phyloP scores from a whole-genome alignment of 2,329 filamentous ascomycete genomes.

The Aspergillus brunneoviolaceus region DNA sequence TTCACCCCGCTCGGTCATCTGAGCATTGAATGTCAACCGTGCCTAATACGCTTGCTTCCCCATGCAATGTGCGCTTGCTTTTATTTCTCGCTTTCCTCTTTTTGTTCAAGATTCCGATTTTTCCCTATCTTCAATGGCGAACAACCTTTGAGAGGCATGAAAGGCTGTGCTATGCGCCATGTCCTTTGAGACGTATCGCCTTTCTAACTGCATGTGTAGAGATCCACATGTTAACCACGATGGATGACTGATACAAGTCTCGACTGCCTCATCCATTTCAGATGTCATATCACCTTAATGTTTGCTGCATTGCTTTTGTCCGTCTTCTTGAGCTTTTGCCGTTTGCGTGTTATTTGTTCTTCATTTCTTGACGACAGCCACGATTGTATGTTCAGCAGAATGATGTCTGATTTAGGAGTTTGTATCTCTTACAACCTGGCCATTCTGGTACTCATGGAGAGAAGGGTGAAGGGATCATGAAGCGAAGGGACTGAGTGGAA shows the following conservation, averaged over 20 bases:
- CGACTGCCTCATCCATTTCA: not conserved
- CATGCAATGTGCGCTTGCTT: not conserved
- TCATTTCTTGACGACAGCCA: constrained; percentile 21
- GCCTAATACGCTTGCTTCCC: not conserved
- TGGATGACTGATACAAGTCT: not conserved
- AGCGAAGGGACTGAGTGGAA: constrained; percentile 5
- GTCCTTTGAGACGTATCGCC: not conserved
- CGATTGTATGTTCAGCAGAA: constrained; percentile 15
- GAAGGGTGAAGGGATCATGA: not conserved
- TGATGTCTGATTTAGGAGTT: constrained; percentile 16
- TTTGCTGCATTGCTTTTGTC: constrained; percentile 13
- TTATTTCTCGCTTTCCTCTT: not conserved
- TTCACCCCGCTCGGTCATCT: constrained; percentile 36
- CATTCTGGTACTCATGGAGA: not conserved
- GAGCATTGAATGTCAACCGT: constrained; percentile 6
- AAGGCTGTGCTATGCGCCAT: not conserved
- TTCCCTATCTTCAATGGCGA: not conserved
- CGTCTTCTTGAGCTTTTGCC: constrained; percentile 18
- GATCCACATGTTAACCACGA: not conserved
- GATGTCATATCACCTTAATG: constrained; percentile 9
- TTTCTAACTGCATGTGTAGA: not conserved
- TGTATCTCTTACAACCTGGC: constrained; percentile 16
- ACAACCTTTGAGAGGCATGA: not conserved
- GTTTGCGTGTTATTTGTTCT: constrained; percentile 19
- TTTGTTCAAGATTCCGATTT: not conserved